These are phyloP conservation scores for Quercus tomentella DNA, from an alignment of 331 rosid genomes.

Conservation along the genomic window DNA sequence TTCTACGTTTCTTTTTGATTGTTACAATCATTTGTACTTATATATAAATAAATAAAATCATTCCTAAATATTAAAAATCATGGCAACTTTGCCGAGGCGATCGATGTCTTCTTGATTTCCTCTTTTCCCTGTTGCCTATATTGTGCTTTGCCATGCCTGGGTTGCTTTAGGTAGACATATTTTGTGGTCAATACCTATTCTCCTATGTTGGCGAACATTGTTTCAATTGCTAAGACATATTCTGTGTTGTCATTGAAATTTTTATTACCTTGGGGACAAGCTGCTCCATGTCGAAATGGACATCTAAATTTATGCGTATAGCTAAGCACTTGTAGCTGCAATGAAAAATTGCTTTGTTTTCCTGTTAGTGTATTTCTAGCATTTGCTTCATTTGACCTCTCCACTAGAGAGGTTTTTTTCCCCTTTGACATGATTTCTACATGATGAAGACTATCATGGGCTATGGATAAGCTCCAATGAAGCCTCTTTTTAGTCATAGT, in stretches of 20 bases:
- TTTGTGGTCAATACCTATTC: background rate
- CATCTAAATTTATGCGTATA: background rate
- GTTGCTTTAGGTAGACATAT: conserved; percentile 8
- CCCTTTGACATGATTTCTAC: conserved; percentile 36
- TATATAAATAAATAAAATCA: background rate
- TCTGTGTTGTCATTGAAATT: background rate
- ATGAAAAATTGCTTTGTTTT: background rate
- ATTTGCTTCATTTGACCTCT: background rate
- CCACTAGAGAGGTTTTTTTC: background rate
- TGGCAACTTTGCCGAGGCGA: conserved; percentile 60
- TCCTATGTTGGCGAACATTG: conserved; percentile 19
- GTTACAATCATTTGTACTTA: too few species aligned
- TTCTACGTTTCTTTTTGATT: too few species aligned
- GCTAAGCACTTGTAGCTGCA: background rate
- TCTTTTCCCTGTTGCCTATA: conserved; percentile 59
- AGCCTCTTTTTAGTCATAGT: conserved; percentile 69
- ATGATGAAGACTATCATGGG: conserved; percentile 47
- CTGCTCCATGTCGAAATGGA: too few species aligned
- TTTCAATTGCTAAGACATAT: background rate
- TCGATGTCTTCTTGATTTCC: conserved; percentile 4
- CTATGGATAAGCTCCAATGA: conserved; percentile 59
- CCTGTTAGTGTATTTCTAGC: too few species aligned
- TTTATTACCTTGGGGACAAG: too few species aligned
- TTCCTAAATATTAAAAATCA: background rate
- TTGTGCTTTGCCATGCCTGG: conserved; percentile 17